Evolutionary conservation across 768 basidiomycete species (phyloP).

Genomic region (Collybia mongolica): DNA sequence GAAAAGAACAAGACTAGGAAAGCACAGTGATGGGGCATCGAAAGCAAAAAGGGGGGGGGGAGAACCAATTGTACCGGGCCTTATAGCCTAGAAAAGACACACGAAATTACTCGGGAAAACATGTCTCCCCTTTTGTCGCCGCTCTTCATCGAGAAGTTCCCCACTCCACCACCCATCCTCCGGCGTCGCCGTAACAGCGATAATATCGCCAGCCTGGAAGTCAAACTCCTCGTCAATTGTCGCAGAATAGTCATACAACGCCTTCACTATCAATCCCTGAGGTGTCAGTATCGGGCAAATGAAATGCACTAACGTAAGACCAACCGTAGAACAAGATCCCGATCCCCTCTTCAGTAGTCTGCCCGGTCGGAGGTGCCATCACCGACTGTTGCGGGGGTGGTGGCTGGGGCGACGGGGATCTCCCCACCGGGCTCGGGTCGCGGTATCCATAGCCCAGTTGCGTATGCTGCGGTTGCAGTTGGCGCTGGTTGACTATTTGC

Average conservation of each 20-base stretch:
- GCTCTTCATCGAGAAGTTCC: conserved; percentile 72
- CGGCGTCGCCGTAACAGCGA: conserved; percentile 90
- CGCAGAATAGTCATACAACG: conserved; percentile 83
- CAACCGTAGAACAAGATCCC: conserved; percentile 87
- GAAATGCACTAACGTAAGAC: conserved; percentile 24
- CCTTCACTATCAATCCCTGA: conserved; percentile 60
- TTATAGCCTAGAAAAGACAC: conserved; percentile 57
- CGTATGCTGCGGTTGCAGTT: conserved; percentile 30
- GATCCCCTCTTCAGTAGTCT: conserved; percentile 80
- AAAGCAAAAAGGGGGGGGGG: background rate
- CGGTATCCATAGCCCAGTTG: conserved; percentile 35
- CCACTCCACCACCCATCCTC: conserved; percentile 99
- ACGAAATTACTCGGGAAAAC: conserved; percentile 92
- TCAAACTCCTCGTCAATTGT: conserved; percentile 93
- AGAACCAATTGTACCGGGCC: background rate
- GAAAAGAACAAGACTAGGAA: background rate
- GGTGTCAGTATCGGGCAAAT: background rate
- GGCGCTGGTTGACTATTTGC: conserved; percentile 18
- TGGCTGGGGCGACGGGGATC: conserved; percentile 53
- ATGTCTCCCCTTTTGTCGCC: conserved; percentile 69
- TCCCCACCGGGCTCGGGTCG: conserved; percentile 40
- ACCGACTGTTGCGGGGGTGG: conserved; percentile 25
- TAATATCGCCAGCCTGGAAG: conserved; percentile 93
- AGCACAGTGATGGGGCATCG: background rate
- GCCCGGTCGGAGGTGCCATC: conserved; percentile 57